These are phyloP conservation scores for Lycium ferocissimum DNA, from an alignment of 257 asterid genomes.

Conservation along the genomic window DNA sequence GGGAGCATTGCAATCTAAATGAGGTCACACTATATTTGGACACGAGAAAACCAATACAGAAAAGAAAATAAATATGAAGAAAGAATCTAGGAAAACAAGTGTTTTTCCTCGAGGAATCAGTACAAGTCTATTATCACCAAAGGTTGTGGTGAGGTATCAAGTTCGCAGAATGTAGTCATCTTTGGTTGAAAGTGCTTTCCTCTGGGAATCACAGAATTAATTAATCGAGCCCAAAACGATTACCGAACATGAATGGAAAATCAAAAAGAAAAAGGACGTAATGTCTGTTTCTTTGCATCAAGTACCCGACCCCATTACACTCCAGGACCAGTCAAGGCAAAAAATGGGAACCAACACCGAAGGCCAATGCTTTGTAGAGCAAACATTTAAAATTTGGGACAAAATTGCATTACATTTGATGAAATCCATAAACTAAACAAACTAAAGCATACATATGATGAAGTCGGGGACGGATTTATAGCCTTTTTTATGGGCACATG, in stretches of 20 bases:
- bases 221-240: background rate
- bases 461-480: too few species aligned
- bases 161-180: background rate
- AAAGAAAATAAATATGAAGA: background rate
- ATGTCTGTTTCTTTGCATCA: background rate
- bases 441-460: too few species aligned
- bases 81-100: background rate
- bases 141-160: background rate
- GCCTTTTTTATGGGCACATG: too few species aligned
- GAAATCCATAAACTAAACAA: background rate
- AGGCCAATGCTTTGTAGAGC: background rate
- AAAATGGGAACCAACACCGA: background rate
- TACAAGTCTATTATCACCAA: background rate
- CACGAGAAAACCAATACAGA: background rate
- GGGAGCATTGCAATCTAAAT: too few species aligned
- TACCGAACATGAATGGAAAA: background rate
- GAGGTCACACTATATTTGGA: background rate
- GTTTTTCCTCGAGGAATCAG: background rate
- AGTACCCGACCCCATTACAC: background rate
- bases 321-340: background rate
- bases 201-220: too few species aligned
- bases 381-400: background rate
- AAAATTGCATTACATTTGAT: background rate
- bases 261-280: background rate
- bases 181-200: background rate